These are phyloP conservation scores for Podospora sp. DNA, from an alignment of 495 filamentous ascomycete species.

Conservation along the genomic window DNA sequence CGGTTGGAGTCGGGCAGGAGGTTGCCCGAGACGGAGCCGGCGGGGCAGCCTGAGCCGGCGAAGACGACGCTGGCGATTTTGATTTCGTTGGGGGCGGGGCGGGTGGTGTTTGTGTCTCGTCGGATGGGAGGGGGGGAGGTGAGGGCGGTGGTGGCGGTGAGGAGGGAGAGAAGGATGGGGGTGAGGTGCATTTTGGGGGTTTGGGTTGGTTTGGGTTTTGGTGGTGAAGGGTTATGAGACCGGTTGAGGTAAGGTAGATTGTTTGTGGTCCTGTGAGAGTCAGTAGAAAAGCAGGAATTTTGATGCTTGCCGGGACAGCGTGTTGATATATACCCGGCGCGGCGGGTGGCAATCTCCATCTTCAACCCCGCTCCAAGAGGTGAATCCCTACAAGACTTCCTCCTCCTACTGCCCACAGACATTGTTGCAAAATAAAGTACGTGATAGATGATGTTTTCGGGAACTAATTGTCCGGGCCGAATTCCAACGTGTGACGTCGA, in stretches of 20 bases:
- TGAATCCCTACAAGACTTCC: too few species aligned
- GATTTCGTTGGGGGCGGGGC: conserved; percentile 33
- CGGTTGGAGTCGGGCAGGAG: conserved; percentile 47
- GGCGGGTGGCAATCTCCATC: too few species aligned
- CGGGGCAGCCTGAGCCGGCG: conserved; percentile 54
- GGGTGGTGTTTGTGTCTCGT: conserved; percentile 12
- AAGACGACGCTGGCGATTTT: conserved; percentile 44
- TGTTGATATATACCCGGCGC: too few species aligned
- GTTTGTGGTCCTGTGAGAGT: too few species aligned
- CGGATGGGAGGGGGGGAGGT: not conserved
- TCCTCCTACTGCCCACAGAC: too few species aligned
- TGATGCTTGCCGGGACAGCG: too few species aligned
- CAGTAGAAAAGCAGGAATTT: too few species aligned
- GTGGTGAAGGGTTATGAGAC: too few species aligned
- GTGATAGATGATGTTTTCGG: not conserved
- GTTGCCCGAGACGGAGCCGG: conserved; percentile 42
- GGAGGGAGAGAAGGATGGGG: conserved; percentile 16
- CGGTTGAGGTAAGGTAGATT: too few species aligned
- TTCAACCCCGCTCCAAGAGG: too few species aligned
- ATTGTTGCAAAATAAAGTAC: not conserved
- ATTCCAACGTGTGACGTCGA: not conserved
- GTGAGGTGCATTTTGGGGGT: conserved; percentile 20
- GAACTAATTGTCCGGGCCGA: not conserved
- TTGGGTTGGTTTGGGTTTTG: too few species aligned
- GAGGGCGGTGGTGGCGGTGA: conserved; percentile 13